Evolutionary conservation across 2,329 filamentous ascomycete genomes (phyloP).

Genomic region (Metarhizium sp.): DNA sequence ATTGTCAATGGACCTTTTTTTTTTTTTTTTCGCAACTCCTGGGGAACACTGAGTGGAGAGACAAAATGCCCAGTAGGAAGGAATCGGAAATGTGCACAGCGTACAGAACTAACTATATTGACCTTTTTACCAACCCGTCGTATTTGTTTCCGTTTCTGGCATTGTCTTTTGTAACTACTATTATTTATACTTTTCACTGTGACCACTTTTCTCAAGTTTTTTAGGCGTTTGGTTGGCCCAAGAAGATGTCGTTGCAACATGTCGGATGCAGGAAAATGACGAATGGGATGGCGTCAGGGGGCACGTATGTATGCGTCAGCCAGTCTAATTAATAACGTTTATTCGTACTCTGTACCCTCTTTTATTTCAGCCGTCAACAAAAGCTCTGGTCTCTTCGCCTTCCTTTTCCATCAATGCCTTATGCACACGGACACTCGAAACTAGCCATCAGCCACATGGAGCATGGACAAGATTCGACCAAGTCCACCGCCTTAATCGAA

Average conservation of each 20-base stretch:
- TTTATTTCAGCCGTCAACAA: too few relatives aligned
- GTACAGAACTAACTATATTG: neutral
- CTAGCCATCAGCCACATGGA: too few relatives aligned
- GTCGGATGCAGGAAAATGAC: neutral
- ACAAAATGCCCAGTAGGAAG: neutral
- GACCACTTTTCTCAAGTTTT: neutral
- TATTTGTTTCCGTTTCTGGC: neutral
- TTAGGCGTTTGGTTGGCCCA: neutral
- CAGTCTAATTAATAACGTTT: too few relatives aligned
- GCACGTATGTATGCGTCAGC: neutral
- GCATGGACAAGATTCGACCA: too few relatives aligned
- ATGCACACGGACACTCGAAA: too few relatives aligned
- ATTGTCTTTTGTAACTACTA: neutral
- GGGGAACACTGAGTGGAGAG: neutral
- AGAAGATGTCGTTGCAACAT: neutral
- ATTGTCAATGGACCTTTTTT: slow-evolving; percentile 8
- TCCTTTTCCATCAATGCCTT: too few relatives aligned
- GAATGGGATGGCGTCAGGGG: too few relatives aligned
- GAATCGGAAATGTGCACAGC: neutral
- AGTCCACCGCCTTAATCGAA: too few relatives aligned
- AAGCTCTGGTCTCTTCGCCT: too few relatives aligned
- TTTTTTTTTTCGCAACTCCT: slow-evolving; percentile 9
- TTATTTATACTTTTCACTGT: neutral
- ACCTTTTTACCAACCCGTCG: neutral
- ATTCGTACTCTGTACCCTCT: too few relatives aligned